Evolutionary conservation across 352 stramenopile genomes (phyloP).

Genomic region (Phytophthora hibernalis): DNA sequence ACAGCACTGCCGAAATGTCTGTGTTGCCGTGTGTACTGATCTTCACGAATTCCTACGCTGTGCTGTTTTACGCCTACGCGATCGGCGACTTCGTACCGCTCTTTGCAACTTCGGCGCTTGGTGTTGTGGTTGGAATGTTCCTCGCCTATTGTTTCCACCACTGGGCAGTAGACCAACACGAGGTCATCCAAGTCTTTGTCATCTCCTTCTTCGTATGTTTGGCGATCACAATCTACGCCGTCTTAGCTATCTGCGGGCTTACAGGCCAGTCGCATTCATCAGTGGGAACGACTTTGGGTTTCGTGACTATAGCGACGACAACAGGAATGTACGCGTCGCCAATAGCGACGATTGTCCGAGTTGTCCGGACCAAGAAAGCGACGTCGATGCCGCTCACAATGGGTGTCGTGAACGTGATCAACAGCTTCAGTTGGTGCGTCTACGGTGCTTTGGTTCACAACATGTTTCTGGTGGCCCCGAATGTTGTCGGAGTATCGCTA

Average conservation of each 20-base stretch:
- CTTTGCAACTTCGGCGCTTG: constrained; percentile 30
- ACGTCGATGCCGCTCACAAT: constrained; percentile 36
- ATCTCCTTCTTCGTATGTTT: constrained; percentile 8
- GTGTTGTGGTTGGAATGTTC: constrained; percentile 25
- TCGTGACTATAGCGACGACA: constrained; percentile 48
- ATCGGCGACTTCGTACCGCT: constrained; percentile 34
- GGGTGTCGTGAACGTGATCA: constrained; percentile 29
- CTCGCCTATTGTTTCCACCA: constrained; percentile 28
- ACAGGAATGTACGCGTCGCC: constrained; percentile 63
- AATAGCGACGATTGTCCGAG: constrained; percentile 50
- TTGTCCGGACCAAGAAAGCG: constrained; percentile 30
- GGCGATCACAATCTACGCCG: constrained; percentile 36
- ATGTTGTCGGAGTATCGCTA: constrained; percentile 37
- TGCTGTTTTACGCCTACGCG: constrained; percentile 35
- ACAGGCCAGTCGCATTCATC: constrained; percentile 30
- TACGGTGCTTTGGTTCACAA: constrained; percentile 26
- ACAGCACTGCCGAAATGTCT: constrained; percentile 34
- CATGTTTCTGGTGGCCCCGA: constrained; percentile 49
- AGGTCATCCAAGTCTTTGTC: constrained; percentile 19
- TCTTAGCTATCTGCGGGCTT: constrained; percentile 35
- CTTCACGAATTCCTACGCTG: constrained; percentile 37
- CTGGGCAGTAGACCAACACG: constrained; percentile 14
- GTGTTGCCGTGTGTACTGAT: constrained; percentile 32
- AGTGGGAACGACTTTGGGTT: constrained; percentile 42
- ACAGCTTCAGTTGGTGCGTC: constrained; percentile 32